phyloP scores from a whole-genome alignment of 495 filamentous ascomycete species.

The Tuber calosporum region DNA sequence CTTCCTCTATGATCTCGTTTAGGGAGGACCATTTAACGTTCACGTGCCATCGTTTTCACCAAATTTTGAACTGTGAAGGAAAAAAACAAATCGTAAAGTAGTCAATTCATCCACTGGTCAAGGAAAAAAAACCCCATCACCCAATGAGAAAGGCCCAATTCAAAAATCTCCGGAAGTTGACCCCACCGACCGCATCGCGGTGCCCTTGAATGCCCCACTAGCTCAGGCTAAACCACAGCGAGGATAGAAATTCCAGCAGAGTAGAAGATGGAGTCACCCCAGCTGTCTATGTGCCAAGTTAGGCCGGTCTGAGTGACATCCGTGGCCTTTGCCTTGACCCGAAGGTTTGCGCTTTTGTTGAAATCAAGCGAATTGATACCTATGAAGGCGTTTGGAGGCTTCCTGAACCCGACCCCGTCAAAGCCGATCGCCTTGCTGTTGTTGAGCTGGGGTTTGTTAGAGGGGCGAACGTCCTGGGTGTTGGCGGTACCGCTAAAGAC shows the following conservation, averaged over 20 bases:
- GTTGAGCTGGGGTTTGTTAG: background rate
- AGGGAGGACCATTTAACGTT: no score
- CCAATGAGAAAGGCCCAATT: background rate
- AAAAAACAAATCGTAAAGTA: background rate
- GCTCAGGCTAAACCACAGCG: conserved; percentile 5
- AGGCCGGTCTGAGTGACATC: conserved; percentile 6
- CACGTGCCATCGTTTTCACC: no score
- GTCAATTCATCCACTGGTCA: background rate
- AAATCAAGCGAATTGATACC: conserved; percentile 11
- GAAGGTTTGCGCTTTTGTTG: background rate
- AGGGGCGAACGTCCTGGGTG: background rate
- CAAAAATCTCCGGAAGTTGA: background rate
- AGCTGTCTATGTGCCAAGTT: conserved; percentile 9
- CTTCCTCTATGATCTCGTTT: no score
- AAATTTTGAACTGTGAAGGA: no score
- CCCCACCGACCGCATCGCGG: background rate
- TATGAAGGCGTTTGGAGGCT: background rate
- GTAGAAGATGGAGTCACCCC: conserved; percentile 2
- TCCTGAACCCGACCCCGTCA: background rate
- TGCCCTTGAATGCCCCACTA: background rate
- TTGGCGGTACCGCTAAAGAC: conserved; percentile 5
- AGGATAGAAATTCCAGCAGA: conserved; percentile 9
- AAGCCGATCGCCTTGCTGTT: conserved; percentile 6
- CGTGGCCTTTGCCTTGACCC: background rate
- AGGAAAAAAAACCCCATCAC: background rate